Evolutionary conservation across 768 basidiomycete species (phyloP).

Genomic region (Thelephora aurantiotincta): DNA sequence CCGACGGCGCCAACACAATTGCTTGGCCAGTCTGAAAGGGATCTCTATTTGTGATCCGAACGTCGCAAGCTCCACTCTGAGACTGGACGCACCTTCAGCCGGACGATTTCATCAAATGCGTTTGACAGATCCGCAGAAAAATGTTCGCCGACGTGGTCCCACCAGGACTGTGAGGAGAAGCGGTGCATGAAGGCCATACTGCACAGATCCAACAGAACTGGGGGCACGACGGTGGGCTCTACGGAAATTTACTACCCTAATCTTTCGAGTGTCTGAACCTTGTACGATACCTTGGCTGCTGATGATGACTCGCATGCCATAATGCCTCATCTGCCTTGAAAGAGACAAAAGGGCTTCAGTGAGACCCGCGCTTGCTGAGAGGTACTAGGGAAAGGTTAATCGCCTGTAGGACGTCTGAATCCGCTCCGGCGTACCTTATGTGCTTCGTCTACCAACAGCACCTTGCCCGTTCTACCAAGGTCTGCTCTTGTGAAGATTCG

Average conservation of each 20-base stretch:
- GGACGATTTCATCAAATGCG: constrained; percentile 54
- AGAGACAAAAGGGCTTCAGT: constrained; percentile 43
- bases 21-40: constrained; percentile 51
- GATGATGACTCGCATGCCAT: constrained; percentile 59
- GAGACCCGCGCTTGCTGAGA: constrained; percentile 38
- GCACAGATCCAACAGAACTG: constrained; percentile 53
- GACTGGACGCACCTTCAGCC: constrained; percentile 33
- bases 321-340: constrained; percentile 56
- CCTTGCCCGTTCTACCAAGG: constrained; percentile 42
- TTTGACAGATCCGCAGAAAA: constrained; percentile 53
- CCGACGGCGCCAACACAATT: constrained; percentile 53
- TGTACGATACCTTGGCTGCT: constrained; percentile 48
- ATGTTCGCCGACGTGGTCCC: constrained; percentile 53
- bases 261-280: not conserved
- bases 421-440: constrained; percentile 38
- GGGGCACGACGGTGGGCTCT: constrained; percentile 66
- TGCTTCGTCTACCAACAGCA: constrained; percentile 62
- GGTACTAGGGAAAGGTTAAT: constrained; percentile 29
- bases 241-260: constrained; percentile 2
- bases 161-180: constrained; percentile 68
- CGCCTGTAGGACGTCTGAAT: not conserved
- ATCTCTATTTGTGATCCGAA: not conserved
- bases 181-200: constrained; percentile 53
- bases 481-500: constrained; percentile 50
- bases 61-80: not conserved